Evolutionary conservation across 768 basidiomycete species (phyloP), one percentile per base, ranked within the genome.

Genomic region (Chalciporus pseudorubinellus): DNA sequence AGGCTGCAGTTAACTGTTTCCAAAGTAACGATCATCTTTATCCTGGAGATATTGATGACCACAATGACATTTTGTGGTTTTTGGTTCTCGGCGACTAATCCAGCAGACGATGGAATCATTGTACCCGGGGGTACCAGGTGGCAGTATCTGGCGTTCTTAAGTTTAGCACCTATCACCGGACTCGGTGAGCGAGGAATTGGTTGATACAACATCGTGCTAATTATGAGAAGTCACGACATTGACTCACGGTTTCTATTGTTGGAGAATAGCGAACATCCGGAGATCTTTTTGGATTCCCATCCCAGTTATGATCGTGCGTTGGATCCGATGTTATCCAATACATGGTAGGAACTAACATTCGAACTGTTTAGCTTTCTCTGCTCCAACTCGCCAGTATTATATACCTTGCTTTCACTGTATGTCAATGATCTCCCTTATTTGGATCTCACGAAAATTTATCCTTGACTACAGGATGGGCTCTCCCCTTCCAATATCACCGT

Each of bases 221-320:
- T 18, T 1, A 0, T 39, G 4, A 19, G 12, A 9, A 57, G n/a
- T n/a, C n/a, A n/a, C n/a, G n/a, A n/a, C n/a, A n/a, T n/a, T n/a
- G n/a, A n/a, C n/a, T n/a, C n/a, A 66, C 7, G 46, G 59, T 6
- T 64, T 64, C 26, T 58, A 46, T 47, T 64, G 59, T 38, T 66
- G 63, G 64, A 41, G 56, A 47, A 58, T 66, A 52, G 42, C 48
- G 19, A 39, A 22, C 10, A 44, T 64, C 18, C 24, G 29, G 6
- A 44, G 11, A 36, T 55, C 20, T 1, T 16, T 7, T 20, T 6
- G 48, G 22, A 13, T n/a, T n/a, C n/a, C n/a, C n/a, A n/a, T n/a
- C n/a, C n/a, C n/a, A n/a, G n/a, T n/a, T n/a, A n/a, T n/a, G n/a
- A n/a, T n/a, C n/a, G n/a, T n/a, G n/a, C n/a, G n/a, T n/a, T n/a